phyloP scores from a whole-genome alignment of 2,329 filamentous ascomycete genomes.

The Neopestalotiopsis sp. region DNA sequence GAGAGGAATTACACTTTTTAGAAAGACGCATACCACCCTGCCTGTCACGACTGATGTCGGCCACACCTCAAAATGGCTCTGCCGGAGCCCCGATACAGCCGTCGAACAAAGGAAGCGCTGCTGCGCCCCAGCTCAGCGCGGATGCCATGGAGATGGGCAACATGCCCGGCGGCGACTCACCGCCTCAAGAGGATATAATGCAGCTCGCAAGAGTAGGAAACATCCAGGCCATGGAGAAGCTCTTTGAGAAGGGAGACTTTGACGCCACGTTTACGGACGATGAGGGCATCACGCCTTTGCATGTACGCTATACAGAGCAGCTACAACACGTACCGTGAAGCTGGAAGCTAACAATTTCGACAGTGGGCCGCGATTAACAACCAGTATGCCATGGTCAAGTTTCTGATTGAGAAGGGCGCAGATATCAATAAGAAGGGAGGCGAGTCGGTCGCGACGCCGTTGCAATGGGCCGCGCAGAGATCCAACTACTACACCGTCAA shows the following conservation, averaged over 20 bases:
- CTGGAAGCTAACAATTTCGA: constrained; percentile 17
- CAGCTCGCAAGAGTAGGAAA: constrained; percentile 91
- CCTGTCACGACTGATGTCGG: constrained; percentile 43
- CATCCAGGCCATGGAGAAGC: constrained; percentile 82
- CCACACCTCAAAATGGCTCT: constrained; percentile 41
- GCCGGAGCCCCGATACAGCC: constrained; percentile 57
- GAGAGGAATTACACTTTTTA: neutral
- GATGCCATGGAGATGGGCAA: constrained; percentile 62
- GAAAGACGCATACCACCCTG: neutral
- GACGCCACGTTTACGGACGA: constrained; percentile 85
- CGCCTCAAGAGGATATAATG: constrained; percentile 84
- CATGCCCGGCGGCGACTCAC: constrained; percentile 46
- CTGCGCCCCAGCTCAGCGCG: constrained; percentile 59
- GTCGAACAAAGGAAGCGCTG: constrained; percentile 58
- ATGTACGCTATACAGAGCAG: constrained; percentile 63
- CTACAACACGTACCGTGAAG: neutral
- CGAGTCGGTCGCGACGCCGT: constrained; percentile 90
- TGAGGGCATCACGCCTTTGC: constrained; percentile 93
- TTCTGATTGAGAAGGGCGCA: constrained; percentile 82
- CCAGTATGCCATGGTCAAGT: constrained; percentile 96
- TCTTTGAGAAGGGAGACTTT: constrained; percentile 83
- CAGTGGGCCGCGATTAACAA: constrained; percentile 99
- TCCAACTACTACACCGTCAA: constrained; percentile 98
- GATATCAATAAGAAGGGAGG: constrained; percentile 95
- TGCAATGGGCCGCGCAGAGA: constrained; percentile 96